phyloP scores from a whole-genome alignment of 2,329 filamentous ascomycete genomes.

The Ilyonectria sp. region DNA sequence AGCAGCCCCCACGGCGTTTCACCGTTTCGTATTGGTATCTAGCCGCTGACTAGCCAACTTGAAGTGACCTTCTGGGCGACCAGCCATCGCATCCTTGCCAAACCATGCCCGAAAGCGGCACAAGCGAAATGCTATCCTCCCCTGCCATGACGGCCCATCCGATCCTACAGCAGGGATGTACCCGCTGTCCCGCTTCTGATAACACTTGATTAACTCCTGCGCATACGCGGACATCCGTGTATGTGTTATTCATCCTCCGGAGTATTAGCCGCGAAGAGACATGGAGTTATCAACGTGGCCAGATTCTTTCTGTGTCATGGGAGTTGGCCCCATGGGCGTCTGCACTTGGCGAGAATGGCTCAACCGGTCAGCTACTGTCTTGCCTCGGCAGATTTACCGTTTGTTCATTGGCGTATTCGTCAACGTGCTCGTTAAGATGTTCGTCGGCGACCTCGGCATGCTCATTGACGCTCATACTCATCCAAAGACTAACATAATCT shows the following conservation, averaged over 20 bases:
- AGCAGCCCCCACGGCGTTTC: constrained; percentile 2
- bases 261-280: neutral
- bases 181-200: neutral
- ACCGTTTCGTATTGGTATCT: neutral
- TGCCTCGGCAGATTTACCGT: neutral
- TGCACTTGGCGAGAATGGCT: neutral
- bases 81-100: neutral
- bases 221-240: too few relatives aligned
- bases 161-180: neutral
- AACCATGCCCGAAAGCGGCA: neutral
- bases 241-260: too few relatives aligned
- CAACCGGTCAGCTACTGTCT: neutral
- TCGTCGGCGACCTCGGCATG: neutral
- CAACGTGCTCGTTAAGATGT: neutral
- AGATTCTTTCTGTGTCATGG: neutral
- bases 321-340: neutral
- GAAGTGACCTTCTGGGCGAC: neutral
- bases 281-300: neutral
- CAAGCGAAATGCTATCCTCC: neutral
- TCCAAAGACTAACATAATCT: neutral
- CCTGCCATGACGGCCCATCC: neutral
- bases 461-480: too few relatives aligned
- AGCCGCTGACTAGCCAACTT: neutral
- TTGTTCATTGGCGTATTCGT: too few relatives aligned
- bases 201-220: neutral